These are phyloP conservation scores for Martiniozyma abietophila DNA, from an alignment of 805 yeast genomes.

Conservation along the genomic window DNA sequence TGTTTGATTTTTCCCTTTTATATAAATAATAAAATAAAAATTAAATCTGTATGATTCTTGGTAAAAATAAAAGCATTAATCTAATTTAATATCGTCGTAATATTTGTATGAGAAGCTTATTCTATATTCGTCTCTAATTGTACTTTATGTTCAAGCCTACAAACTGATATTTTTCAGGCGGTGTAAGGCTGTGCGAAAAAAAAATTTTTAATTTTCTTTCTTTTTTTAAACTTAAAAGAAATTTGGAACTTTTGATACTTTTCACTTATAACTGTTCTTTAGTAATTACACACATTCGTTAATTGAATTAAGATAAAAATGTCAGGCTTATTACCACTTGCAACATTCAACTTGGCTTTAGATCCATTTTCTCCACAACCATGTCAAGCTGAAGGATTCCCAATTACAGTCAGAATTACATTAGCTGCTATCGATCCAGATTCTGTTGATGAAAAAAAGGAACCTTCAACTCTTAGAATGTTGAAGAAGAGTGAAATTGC, in stretches of 20 bases:
- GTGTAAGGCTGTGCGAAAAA: too few relatives aligned
- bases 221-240: too few relatives aligned
- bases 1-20: slow-evolving; percentile 8
- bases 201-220: too few relatives aligned
- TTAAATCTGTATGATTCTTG: slow-evolving; percentile 3
- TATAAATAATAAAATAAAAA: slow-evolving; percentile 9
- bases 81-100: too few relatives aligned
- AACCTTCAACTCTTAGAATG: slow-evolving; percentile 85
- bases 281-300: neutral
- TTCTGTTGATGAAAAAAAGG: slow-evolving; percentile 67
- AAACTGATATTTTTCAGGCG: too few relatives aligned
- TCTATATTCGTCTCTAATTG: too few relatives aligned
- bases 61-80: too few relatives aligned
- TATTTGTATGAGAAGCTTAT: too few relatives aligned
- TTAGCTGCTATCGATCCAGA: slow-evolving; percentile 94
- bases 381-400: slow-evolving; percentile 78
- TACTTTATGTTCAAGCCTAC: too few relatives aligned
- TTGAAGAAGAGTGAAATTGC: slow-evolving; percentile 53
- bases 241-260: too few relatives aligned
- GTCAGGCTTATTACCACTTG: slow-evolving; percentile 73
- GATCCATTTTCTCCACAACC: slow-evolving; percentile 83
- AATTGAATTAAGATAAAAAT: slow-evolving; percentile 25
- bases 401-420: slow-evolving; percentile 84
- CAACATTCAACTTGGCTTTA: slow-evolving; percentile 78
- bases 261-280: too few relatives aligned